phyloP scores from a whole-genome alignment of 2,329 filamentous ascomycete genomes.

The Diaporthe longicolla region DNA sequence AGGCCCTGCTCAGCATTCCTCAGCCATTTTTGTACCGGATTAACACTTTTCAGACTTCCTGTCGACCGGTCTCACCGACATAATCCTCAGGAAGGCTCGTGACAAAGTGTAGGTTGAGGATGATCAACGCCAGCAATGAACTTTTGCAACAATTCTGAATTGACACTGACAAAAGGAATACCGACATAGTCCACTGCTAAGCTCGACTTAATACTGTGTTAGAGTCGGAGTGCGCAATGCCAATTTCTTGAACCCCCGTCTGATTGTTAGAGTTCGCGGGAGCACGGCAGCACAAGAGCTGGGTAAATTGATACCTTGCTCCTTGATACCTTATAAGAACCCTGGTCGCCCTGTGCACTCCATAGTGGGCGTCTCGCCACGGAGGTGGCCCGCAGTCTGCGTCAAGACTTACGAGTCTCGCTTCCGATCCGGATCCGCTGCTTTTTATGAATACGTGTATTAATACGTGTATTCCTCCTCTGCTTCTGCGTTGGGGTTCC shows the following conservation, averaged over 20 bases:
- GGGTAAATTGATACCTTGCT: slow-evolving; percentile 10
- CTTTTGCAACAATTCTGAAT: background rate
- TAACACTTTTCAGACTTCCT: slow-evolving; percentile 7
- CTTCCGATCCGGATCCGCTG: slow-evolving; percentile 10
- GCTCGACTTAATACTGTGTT: background rate
- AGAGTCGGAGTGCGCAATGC: slow-evolving; percentile 3
- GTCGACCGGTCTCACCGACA: background rate
- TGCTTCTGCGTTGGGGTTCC: background rate
- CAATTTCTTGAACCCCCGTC: background rate
- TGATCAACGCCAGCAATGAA: background rate
- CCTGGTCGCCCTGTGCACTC: slow-evolving; percentile 3
- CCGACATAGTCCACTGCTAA: background rate
- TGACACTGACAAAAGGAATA: background rate
- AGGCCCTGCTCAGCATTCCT: slow-evolving; percentile 4
- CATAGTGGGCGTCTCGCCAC: slow-evolving; percentile 3
- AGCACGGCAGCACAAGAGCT: background rate
- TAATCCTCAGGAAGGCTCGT: background rate
- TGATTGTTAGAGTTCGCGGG: slow-evolving; percentile 19
- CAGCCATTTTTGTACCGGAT: background rate
- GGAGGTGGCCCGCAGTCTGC: slow-evolving; percentile 21
- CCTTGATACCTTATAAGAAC: slow-evolving; percentile 25
- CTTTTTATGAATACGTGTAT: slow-evolving; percentile 26
- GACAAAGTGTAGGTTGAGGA: background rate
- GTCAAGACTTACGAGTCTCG: slow-evolving; percentile 26
- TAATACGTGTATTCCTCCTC: slow-evolving; percentile 28